Conservation (phyloP, 1,284 basidiomycete genomes). For the Ganoderma multipileum region DNA sequence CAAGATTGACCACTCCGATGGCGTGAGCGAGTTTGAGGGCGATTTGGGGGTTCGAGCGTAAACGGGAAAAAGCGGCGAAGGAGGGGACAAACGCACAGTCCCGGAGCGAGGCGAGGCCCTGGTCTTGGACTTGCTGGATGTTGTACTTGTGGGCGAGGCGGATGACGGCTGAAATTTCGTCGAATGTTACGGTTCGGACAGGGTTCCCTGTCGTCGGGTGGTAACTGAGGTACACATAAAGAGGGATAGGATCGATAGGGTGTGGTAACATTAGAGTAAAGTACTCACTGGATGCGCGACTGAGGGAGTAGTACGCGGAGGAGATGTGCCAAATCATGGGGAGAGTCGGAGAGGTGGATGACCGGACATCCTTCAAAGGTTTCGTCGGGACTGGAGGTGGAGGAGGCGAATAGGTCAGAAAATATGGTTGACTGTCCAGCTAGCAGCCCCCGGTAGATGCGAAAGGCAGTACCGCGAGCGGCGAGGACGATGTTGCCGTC, state of each 20-base stretch:
- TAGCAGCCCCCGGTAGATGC: slow-evolving; percentile 28
- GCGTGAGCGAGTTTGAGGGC: not conserved
- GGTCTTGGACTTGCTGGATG: not conserved
- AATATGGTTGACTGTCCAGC: slow-evolving; percentile 29
- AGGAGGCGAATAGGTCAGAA: slow-evolving; percentile 26
- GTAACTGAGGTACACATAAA: not conserved
- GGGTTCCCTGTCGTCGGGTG: not conserved
- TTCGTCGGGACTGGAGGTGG: slow-evolving; percentile 17
- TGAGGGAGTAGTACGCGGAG: slow-evolving; percentile 7
- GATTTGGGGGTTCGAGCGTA: not conserved
- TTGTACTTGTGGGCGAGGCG: not conserved
- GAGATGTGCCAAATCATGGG: slow-evolving; percentile 18
- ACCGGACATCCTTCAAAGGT: slow-evolving; percentile 22
- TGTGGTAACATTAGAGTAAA: not conserved
- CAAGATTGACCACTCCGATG: slow-evolving; percentile 13
- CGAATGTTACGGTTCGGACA: not conserved
- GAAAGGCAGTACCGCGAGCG: slow-evolving; percentile 20
- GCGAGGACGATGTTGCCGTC: slow-evolving; percentile 34
- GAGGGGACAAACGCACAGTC: not conserved
- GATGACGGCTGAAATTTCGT: not conserved
- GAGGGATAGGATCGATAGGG: not conserved
- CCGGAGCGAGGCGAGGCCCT: not conserved
- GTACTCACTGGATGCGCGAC: not conserved
- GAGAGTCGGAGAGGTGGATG: slow-evolving; percentile 24
- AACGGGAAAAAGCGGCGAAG: not conserved